Percentiles rank a stretch among this genome's conserved stretches.
Conservation (phyloP, 202 grass and related monocot genomes). For the Setaria viridis region DNA sequence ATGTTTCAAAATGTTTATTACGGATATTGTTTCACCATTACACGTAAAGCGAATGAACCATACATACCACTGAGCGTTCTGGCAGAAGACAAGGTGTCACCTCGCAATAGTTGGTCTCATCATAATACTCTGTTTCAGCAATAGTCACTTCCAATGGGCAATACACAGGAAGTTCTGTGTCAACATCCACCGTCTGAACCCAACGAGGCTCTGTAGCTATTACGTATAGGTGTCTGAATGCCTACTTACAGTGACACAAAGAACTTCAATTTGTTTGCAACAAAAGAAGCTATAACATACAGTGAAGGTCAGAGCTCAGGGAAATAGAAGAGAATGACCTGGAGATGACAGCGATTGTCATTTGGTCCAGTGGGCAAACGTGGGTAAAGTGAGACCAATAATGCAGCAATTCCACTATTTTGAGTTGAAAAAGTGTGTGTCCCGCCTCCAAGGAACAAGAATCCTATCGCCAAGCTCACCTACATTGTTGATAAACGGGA, state of each 20-base stretch:
- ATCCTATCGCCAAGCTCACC: conserved; percentile 90
- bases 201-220: conserved; percentile 88
- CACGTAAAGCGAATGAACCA: background rate
- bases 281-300: conserved; percentile 19
- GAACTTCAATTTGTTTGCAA: conserved; percentile 43
- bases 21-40: conserved; percentile 32
- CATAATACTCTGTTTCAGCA: conserved; percentile 87
- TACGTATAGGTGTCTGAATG: conserved; percentile 90
- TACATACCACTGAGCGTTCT: conserved; percentile 87
- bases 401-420: conserved; percentile 87
- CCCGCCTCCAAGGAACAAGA: conserved; percentile 94
- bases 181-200: conserved; percentile 90
- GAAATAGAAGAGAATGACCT: conserved; percentile 62
- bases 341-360: conserved; percentile 97
- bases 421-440: conserved; percentile 92
- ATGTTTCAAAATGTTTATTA: conserved; percentile 13
- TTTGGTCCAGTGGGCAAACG: conserved; percentile 94
- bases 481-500: conserved; percentile 46
- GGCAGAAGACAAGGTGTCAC: conserved; percentile 95
- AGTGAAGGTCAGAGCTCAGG: conserved; percentile 37
- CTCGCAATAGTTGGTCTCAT: conserved; percentile 87
- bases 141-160: conserved; percentile 90
- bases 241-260: conserved; percentile 51
- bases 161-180: conserved; percentile 89
- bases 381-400: conserved; percentile 87